Percentiles rank a stretch among this genome's conserved stretches.
Evolutionary conservation across 2,329 filamentous ascomycete genomes (phyloP).

Genomic region (Sporothrix euskadiensis): DNA sequence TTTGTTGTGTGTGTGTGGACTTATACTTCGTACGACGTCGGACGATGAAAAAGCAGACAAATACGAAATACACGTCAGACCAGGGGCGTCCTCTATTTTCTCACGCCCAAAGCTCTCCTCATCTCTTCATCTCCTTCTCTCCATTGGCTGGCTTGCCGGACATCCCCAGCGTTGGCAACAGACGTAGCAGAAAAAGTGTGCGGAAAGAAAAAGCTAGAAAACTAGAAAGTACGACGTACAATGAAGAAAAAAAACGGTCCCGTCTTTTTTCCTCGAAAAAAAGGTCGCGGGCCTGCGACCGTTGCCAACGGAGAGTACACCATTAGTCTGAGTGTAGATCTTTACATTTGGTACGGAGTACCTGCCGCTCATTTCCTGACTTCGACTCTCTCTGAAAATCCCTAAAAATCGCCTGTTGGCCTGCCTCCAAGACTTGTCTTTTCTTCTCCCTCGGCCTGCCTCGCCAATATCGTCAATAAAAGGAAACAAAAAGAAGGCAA

Average conservation of each 20-base stretch:
- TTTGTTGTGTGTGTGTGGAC: not conserved
- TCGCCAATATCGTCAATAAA: not conserved
- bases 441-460: not conserved
- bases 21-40: conserved; percentile 4
- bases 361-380: not conserved
- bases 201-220: not conserved
- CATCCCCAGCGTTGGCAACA: conserved; percentile 14
- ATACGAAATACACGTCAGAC: conserved; percentile 9
- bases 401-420: not conserved
- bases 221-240: conserved; percentile 7
- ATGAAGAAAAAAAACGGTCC: conserved; percentile 12
- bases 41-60: not conserved
- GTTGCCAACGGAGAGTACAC: not conserved
- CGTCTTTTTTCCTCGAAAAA: not conserved
- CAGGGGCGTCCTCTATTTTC: not conserved
- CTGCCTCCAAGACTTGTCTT: not conserved
- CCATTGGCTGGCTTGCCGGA: conserved; percentile 7
- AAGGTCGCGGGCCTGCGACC: not conserved
- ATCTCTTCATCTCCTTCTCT: not conserved
- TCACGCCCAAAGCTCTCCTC: not conserved
- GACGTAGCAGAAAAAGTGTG: not conserved
- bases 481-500: not conserved
- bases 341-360: not conserved
- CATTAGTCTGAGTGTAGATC: not conserved
- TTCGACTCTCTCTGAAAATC: not conserved